These are phyloP conservation scores for Curvularia verruculosa DNA, from an alignment of 2,329 filamentous ascomycete species.

Conservation along the genomic window DNA sequence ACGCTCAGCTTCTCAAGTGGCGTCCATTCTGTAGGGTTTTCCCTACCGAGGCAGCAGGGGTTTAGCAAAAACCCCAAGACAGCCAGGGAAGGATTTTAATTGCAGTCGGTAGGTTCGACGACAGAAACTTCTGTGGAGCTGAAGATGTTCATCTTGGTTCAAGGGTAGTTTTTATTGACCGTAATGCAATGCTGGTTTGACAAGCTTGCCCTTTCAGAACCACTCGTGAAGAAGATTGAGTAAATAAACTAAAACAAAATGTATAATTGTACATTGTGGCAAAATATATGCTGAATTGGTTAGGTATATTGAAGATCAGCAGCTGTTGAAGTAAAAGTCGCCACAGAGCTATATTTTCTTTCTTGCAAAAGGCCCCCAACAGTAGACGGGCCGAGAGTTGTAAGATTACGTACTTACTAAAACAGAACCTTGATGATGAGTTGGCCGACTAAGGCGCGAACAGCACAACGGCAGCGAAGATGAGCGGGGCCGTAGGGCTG, in stretches of 20 bases:
- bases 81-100: too few species aligned
- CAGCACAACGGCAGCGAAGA: neutral
- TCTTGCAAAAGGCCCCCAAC: neutral
- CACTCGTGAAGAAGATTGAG: neutral
- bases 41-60: neutral
- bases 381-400: neutral
- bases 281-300: too few species aligned
- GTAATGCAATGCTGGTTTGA: neutral
- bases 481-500: conserved; percentile 4
- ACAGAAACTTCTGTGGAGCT: neutral
- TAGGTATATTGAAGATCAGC: neutral
- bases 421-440: neutral
- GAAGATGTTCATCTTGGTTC: neutral
- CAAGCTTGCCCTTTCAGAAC: neutral
- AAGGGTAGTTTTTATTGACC: neutral
- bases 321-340: neutral
- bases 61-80: neutral
- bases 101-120: neutral
- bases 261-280: too few species aligned
- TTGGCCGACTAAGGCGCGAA: neutral
- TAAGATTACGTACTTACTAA: neutral
- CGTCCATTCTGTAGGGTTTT: neutral
- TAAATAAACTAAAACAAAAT: neutral
- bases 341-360: neutral
- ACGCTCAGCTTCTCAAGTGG: neutral